Evolutionary conservation across 768 basidiomycete genomes (phyloP).

Genomic region (Kwoniella mangroviensis): DNA sequence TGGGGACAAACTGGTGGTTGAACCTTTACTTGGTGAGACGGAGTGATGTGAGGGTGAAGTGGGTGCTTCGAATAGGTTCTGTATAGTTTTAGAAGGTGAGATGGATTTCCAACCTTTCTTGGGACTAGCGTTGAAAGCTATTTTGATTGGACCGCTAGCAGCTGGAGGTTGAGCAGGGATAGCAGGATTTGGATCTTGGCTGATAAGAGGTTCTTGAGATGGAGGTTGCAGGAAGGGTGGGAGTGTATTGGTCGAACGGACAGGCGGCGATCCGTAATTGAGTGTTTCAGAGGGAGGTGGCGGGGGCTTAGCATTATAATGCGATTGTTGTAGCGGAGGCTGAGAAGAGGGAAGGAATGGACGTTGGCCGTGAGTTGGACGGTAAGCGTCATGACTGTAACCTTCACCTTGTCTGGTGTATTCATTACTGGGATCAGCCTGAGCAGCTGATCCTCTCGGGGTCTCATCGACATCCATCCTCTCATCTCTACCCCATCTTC

Average conservation of each 20-base stretch:
- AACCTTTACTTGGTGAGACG: background rate
- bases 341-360: background rate
- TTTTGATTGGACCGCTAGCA: slow-evolving; percentile 12
- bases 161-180: background rate
- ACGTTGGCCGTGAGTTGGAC: too few species aligned
- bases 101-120: slow-evolving; percentile 18
- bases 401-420: background rate
- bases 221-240: background rate
- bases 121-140: slow-evolving; percentile 21
- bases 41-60: slow-evolving; percentile 3
- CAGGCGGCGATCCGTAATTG: background rate
- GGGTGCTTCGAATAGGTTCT: slow-evolving; percentile 30
- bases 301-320: background rate
- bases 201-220: background rate
- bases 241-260: background rate
- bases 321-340: background rate
- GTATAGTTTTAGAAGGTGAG: slow-evolving; percentile 26
- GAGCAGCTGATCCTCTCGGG: background rate
- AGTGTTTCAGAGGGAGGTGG: background rate
- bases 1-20: background rate
- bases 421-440: background rate
- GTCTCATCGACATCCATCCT: background rate
- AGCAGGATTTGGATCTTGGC: background rate
- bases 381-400: background rate
- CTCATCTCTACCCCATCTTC: slow-evolving; percentile 4